Base-by-base conservation (phyloP, 192 early-diverging fungal genomes). In the Podila verticillata region DNA sequence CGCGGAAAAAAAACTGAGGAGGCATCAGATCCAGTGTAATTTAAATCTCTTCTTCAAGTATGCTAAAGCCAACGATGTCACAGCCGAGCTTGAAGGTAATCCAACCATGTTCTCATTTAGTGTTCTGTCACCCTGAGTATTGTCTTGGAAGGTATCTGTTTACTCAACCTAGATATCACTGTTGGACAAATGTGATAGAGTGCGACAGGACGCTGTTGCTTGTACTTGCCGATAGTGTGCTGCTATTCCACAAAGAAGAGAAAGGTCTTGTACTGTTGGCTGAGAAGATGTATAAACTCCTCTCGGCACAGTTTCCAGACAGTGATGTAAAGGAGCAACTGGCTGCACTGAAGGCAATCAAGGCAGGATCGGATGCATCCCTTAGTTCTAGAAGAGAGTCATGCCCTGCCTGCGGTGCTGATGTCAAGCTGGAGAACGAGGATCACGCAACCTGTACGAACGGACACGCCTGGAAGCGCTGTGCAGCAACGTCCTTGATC, bases 391-490 rank as follows among this genome's bases (percentile, higher is more conserved):
- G 54, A 3, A 71, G 75, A 22, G 75, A 79, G 34, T 29, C 30
- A 2, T 80, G 77, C 17, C 77, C 77, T 13, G 77, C 77, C 12
- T 80, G 77, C 32, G 58, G 31, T 48, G 49, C 65, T 8, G 70
- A 62, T 20, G 22, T 72, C 20, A 68, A 63, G 47, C 26, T 72
- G 32, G 77, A 72, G n/a, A 48, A 56, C 26, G 48, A 63, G 13
- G 12, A 20, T 3, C 1, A 59, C 7, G 77, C 48, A 4, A 64
- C 57, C 6, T 80, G 77, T 35, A 22, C 17, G 1, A 72, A 80
- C 58, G 66, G 65, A 4, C 77, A 80, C 26, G 22, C 35, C 3
- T 80, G 77, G 77, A 51, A 49, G 31, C 65, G 77, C 19, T 80
- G 77, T 61, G 63, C 77, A 5, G 26, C 72, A 17, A 68, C 77